Percentiles rank a stretch among this genome's conserved stretches.
Evolutionary conservation across 2,329 filamentous ascomycete genomes (phyloP).

Genomic region (Colletotrichum sp.): DNA sequence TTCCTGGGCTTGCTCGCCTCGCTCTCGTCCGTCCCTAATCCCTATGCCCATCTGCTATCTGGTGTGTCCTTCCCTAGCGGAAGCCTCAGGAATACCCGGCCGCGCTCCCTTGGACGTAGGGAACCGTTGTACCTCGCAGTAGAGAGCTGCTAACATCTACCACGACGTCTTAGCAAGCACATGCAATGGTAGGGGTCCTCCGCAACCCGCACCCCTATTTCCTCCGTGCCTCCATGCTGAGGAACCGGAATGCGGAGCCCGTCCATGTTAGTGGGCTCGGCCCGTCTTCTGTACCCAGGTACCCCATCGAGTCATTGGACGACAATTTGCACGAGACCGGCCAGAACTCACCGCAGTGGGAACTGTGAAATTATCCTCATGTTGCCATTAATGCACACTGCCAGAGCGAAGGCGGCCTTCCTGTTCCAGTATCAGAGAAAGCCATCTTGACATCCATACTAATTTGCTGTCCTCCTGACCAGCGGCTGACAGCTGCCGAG

Average conservation of each 20-base stretch:
- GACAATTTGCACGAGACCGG: constrained; percentile 3
- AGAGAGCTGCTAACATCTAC: neutral
- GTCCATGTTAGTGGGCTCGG: constrained; percentile 5
- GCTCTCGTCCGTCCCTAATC: neutral
- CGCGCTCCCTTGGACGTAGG: neutral
- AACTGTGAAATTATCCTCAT: constrained; percentile 17
- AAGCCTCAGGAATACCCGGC: neutral
- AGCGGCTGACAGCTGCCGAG: neutral
- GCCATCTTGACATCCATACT: neutral
- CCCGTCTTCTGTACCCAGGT: constrained; percentile 5
- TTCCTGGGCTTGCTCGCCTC: neutral
- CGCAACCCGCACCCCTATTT: neutral
- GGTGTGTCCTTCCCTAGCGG: neutral
- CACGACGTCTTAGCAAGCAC: constrained; percentile 2
- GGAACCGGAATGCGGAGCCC: constrained; percentile 1
- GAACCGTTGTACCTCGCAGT: neutral
- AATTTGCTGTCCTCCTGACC: neutral
- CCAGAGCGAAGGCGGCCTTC: neutral
- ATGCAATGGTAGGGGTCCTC: constrained; percentile 7
- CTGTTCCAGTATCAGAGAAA: neutral
- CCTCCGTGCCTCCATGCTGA: neutral
- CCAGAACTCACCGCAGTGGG: constrained; percentile 10
- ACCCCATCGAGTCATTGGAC: constrained; percentile 2
- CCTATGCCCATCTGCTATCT: neutral
- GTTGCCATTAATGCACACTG: constrained; percentile 15